Conservation (phyloP, 495 filamentous ascomycete species). For the Penicillium verhagenii region DNA sequence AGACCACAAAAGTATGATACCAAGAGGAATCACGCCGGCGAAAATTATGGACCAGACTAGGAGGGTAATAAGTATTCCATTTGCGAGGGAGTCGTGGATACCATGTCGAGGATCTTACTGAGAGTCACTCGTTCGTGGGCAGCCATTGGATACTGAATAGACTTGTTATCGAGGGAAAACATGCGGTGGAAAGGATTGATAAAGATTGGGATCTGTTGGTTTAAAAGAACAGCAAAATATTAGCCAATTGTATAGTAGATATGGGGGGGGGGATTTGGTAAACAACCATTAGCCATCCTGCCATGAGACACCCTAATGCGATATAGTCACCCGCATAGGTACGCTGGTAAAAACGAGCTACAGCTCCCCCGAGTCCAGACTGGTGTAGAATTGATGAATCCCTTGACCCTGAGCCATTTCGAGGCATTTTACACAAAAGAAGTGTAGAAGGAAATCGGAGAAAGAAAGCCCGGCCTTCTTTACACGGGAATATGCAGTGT, state of each 20-base stretch:
- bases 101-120: slow-evolving; percentile 49
- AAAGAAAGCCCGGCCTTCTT: too few species aligned
- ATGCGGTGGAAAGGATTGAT: slow-evolving; percentile 82
- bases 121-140: slow-evolving; percentile 81
- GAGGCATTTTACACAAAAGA: slow-evolving; percentile 26
- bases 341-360: slow-evolving; percentile 53
- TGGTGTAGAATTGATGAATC: slow-evolving; percentile 29
- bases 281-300: slow-evolving; percentile 62
- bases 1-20: slow-evolving; percentile 64
- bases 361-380: slow-evolving; percentile 34
- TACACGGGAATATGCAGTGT: too few species aligned
- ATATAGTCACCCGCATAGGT: slow-evolving; percentile 88
- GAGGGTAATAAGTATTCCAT: not conserved
- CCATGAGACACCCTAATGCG: slow-evolving; percentile 66
- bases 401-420: slow-evolving; percentile 27
- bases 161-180: slow-evolving; percentile 72
- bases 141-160: slow-evolving; percentile 85
- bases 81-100: not conserved
- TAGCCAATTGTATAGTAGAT: not conserved
- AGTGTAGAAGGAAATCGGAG: not conserved
- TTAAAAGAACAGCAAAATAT: not conserved
- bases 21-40: slow-evolving; percentile 67
- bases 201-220: slow-evolving; percentile 66
- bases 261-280: too few species aligned
- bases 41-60: slow-evolving; percentile 73